Percentiles rank a stretch among this genome's conserved stretches.
phyloP scores from a whole-genome alignment of 257 asterid genomes.

The Paraleonurus japonicus region DNA sequence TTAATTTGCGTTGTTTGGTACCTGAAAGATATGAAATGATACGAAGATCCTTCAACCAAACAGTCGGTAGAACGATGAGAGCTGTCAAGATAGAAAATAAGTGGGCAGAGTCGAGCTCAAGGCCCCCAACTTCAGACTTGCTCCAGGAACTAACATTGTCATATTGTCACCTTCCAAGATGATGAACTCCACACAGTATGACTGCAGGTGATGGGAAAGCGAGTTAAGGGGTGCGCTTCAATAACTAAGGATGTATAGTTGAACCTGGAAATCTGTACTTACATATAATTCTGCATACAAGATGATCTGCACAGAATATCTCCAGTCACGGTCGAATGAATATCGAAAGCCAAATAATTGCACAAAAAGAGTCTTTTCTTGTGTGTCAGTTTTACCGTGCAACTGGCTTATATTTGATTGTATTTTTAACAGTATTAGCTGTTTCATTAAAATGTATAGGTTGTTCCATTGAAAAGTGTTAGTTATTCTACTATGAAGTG shows the following conservation, averaged over 20 bases:
- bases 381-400: neutral
- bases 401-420: neutral
- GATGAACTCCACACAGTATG: constrained; percentile 75
- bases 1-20: constrained; percentile 10
- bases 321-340: constrained; percentile 2
- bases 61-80: constrained; percentile 66
- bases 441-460: neutral
- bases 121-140: constrained; percentile 49
- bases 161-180: constrained; percentile 86
- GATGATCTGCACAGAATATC: constrained; percentile 53
- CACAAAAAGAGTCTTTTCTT: neutral
- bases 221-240: constrained; percentile 1
- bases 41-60: constrained; percentile 79
- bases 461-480: neutral
- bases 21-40: constrained; percentile 85
- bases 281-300: constrained; percentile 83
- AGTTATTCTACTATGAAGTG: too few relatives aligned
- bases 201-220: constrained; percentile 42
- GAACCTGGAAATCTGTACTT: constrained; percentile 35
- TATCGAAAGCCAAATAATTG: neutral
- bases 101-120: constrained; percentile 60
- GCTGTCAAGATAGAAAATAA: constrained; percentile 54
- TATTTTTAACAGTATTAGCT: neutral
- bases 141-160: constrained; percentile 63
- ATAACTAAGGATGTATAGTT: constrained; percentile 5